Evolutionary conservation across 1,284 basidiomycete species (phyloP).

Genomic region (Stereum hirsutum): DNA sequence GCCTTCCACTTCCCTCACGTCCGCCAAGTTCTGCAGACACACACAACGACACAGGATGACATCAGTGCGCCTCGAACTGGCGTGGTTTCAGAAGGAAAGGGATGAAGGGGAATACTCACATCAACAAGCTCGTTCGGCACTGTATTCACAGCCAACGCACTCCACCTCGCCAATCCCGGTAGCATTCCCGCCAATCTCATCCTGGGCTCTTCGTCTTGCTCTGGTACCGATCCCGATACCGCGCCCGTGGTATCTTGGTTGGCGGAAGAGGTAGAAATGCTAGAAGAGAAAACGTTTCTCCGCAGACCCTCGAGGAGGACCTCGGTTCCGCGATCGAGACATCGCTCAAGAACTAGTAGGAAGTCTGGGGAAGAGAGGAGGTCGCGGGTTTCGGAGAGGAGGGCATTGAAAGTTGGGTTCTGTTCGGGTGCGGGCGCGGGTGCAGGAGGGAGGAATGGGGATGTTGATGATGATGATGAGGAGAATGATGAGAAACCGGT

Average conservation of each 20-base stretch:
- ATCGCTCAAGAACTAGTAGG: constrained; percentile 51
- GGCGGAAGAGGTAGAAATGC: too few species aligned
- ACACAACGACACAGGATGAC: neutral
- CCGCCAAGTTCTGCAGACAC: constrained; percentile 18
- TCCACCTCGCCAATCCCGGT: constrained; percentile 73
- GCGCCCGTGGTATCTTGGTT: too few species aligned
- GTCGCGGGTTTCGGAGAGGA: constrained; percentile 63
- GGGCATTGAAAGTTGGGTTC: constrained; percentile 46
- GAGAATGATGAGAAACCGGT: constrained; percentile 38
- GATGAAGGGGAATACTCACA: constrained; percentile 35
- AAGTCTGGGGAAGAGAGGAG: constrained; percentile 67
- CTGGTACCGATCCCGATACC: too few species aligned
- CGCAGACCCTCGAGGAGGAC: constrained; percentile 45
- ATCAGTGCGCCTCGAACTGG: neutral
- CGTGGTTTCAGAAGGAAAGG: constrained; percentile 7
- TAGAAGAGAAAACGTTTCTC: constrained; percentile 40
- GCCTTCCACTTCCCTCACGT: constrained; percentile 20
- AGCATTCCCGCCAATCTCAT: constrained; percentile 68
- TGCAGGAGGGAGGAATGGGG: too few species aligned
- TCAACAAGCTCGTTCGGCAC: constrained; percentile 81
- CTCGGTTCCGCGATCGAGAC: constrained; percentile 60
- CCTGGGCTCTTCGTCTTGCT: constrained; percentile 30
- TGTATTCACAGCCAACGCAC: constrained; percentile 57
- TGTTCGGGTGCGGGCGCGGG: constrained; percentile 13
- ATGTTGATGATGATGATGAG: neutral